These are phyloP conservation scores for Carnegiea gigantea DNA, from an alignment of 179 eudicot species.

Conservation along the genomic window DNA sequence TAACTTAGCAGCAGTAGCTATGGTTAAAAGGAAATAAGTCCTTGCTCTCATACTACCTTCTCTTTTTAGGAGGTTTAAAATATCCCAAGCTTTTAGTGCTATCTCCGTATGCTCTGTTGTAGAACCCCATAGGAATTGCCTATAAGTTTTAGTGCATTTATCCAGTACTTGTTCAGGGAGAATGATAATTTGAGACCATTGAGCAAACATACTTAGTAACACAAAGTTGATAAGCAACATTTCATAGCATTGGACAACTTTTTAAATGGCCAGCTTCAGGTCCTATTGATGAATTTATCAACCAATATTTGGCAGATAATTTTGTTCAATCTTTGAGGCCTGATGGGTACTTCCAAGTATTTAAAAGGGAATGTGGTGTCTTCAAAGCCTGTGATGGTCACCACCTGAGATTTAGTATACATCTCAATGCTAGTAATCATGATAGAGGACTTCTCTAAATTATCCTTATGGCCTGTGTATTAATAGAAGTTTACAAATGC, in stretches of 20 bases:
- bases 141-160: not conserved
- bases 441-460: not conserved
- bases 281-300: not conserved
- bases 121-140: not conserved
- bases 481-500: no score
- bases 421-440: not conserved
- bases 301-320: not conserved
- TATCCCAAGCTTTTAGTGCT: no score
- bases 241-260: not conserved
- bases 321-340: not conserved
- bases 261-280: no score
- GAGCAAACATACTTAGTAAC: not conserved
- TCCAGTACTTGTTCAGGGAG: not conserved
- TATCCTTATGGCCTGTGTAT: not conserved
- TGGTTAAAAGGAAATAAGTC: no score
- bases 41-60: no score
- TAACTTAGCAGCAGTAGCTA: no score
- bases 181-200: not conserved
- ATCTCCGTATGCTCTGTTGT: no score
- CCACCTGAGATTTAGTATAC: not conserved
- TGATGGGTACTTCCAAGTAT: not conserved
- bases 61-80: no score
- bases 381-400: not conserved
- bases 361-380: not conserved
- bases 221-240: not conserved